Evolutionary conservation across 2,329 filamentous ascomycete genomes (phyloP), one percentile per base, ranked within the genome.

Genomic region (Paradendryphiella salina): DNA sequence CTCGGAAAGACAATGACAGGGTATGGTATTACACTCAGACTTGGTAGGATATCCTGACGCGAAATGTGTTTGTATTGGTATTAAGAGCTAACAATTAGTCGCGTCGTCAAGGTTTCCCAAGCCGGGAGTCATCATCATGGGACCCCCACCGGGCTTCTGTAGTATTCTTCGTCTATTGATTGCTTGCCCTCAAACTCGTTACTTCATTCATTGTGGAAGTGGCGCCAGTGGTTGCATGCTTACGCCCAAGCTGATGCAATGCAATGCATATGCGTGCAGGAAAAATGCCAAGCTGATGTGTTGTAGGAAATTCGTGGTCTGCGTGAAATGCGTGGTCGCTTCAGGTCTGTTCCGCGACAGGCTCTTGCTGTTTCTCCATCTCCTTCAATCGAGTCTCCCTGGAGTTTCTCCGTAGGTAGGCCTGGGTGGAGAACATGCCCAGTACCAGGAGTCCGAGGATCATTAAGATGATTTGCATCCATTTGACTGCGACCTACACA

Each of bases 381-480:
- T 46, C 46, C 11, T 50, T 50, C 13, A 47, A 20, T 28, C 52
- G 49, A 9, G n/a, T 48, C 9, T 50, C 41, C 20, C 62, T 46
- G 7, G 63, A 63, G 47, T 52, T 64, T 35, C 57, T 60, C 18
- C 67, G 55, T 5, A 64, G 18, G 20, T 53, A 54, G 14, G 65
- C 63, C 40, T 69, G 65, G 5, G 57, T 7, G 9, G 50, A 46
- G 33, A 68, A 68, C 38, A 70, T 44, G 11, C 43, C 50, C n/a
- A 69, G 50, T 14, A 64, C 48, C 4, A 58, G 21, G 7, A 64
- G 48, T 0, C 56, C 48, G 20, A 58, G 56, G 13, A 67, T 8
- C 3, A 65, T 47, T 7, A 70, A 37, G 14, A 63, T 44, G 23
- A 70, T 53, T 29, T 68, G 66, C 14, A 69, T 20, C 66, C 66